phyloP scores from a whole-genome alignment of 2,329 filamentous ascomycete genomes.

The Beauveria bassiana region DNA sequence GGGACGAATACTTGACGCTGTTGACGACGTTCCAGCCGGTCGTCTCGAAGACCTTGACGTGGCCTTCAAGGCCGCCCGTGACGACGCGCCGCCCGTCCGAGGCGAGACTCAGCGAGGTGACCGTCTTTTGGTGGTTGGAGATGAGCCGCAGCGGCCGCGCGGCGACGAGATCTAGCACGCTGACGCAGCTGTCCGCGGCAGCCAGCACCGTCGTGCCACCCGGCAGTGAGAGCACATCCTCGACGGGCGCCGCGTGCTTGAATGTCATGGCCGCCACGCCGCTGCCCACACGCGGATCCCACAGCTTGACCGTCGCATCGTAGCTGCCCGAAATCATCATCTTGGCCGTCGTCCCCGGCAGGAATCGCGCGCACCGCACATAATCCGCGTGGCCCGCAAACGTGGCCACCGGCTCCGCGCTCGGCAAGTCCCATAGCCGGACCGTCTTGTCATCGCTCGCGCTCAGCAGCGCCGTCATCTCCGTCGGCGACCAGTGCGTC shows the following conservation, averaged over 20 bases:
- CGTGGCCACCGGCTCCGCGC: constrained; percentile 64
- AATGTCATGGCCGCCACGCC: constrained; percentile 76
- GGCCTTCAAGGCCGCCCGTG: constrained; percentile 84
- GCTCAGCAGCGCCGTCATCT: constrained; percentile 79
- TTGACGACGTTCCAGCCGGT: constrained; percentile 94
- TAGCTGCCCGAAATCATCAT: constrained; percentile 87
- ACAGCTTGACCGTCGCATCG: constrained; percentile 85
- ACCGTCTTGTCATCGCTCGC: constrained; percentile 91
- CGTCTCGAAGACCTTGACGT: constrained; percentile 95
- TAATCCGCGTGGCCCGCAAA: constrained; percentile 90
- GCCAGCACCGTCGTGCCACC: constrained; percentile 82
- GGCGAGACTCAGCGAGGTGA: constrained; percentile 77
- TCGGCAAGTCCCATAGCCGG: constrained; percentile 86
- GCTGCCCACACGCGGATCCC: constrained; percentile 71
- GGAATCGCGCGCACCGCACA: constrained; percentile 77
- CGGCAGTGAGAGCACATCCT: constrained; percentile 79
- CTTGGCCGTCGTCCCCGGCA: constrained; percentile 65
- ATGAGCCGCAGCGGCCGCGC: constrained; percentile 81
- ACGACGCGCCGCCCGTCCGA: constrained; percentile 75
- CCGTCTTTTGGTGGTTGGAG: constrained; percentile 94
- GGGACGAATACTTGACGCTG: constrained; percentile 85
- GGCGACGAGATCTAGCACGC: constrained; percentile 85
- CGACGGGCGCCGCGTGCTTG: constrained; percentile 84
- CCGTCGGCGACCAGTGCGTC: constrained; percentile 83
- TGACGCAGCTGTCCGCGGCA: constrained; percentile 77